Conservation (phyloP, 306 rosid species). For the Hippophae rhamnoides region DNA sequence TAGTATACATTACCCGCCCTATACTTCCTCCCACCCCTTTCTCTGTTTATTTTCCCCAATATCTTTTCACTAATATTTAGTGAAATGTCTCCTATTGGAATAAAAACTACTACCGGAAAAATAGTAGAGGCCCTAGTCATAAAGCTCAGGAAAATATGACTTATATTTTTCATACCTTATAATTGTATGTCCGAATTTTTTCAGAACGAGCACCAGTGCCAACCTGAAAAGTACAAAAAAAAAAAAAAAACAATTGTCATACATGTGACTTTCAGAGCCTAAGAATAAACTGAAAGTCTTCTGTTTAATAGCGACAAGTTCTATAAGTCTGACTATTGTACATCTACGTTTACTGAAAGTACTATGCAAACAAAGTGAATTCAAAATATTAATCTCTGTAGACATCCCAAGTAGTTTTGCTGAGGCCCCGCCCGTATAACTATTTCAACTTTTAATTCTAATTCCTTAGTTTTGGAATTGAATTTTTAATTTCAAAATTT, state of each 20-base stretch:
- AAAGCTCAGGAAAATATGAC: not conserved
- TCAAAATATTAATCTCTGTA: too few species aligned
- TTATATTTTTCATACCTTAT: slow-evolving; percentile 42
- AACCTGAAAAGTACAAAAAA: slow-evolving; percentile 44
- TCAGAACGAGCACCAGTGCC: slow-evolving; percentile 97
- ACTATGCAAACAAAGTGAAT: too few species aligned
- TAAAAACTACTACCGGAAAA: not conserved
- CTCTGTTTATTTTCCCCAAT: not conserved
- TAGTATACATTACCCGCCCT: too few species aligned
- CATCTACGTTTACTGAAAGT: too few species aligned
- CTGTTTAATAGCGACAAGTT: too few species aligned
- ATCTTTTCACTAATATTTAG: not conserved
- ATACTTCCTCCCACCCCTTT: not conserved
- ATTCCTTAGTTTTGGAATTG: too few species aligned
- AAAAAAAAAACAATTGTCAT: not conserved
- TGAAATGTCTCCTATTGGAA: not conserved
- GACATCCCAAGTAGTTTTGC: too few species aligned
- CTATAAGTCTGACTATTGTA: too few species aligned
- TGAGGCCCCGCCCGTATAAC: too few species aligned
- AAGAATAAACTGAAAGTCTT: not conserved
- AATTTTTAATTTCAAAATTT: too few species aligned
- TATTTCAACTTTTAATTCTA: too few species aligned
- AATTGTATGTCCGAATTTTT: slow-evolving; percentile 87
- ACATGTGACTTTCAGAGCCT: not conserved
- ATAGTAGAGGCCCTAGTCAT: not conserved